Evolutionary conservation across 257 asterid species (phyloP), one percentile per base, ranked within the genome.

Genomic region (Nicotiana noctiflora): DNA sequence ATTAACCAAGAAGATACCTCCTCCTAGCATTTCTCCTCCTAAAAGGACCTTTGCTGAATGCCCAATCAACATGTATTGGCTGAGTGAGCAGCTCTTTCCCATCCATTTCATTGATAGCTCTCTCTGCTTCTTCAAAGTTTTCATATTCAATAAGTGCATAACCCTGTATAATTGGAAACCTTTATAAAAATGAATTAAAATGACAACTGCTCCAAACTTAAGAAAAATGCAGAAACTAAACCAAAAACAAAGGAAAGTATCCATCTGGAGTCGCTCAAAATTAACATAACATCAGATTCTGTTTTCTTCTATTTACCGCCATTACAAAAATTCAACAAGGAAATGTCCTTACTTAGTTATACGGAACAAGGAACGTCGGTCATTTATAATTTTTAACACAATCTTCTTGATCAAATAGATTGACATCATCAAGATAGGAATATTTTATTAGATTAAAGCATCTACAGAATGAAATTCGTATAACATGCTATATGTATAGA

Each of bases 31-130:
- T 93, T 89, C 92, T 94, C 89, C 95, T 93, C 76, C 88, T 93
- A 87, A 93, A 92, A 66, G 99, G 91, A 34, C 99, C 98, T 86
- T 89, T 93, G 91, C 99, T 95, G 89, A 95, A 95, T 80, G 99
- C 98, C 99, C 99, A 95, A 82, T 90, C 97, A 57, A 94, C 98
- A 68, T 85, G 89, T 82, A 93, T 86, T 81, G 84, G 63, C 85
- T 91, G 96, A 37, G 90, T 87, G 60, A 91, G 93, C 83, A 93
- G 85, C 72, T 94, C 90, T 77, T 88, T 76, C 65, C 96, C 98
- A 86, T 91, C 93, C 93, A 89, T 83, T 82, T 88, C 96, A 14
- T 18, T 85, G 64, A 93, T 93, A 84, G 97, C 97, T 84, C 83
- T 86, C 76, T 93, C 90, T 21, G 98, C 98, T 85, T 94, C 98